A percentile compares a stretch with the other conserved stretches of the same genome.
phyloP scores from a whole-genome alignment of 2,329 filamentous ascomycete genomes.

The Nigrospora osmanthi region DNA sequence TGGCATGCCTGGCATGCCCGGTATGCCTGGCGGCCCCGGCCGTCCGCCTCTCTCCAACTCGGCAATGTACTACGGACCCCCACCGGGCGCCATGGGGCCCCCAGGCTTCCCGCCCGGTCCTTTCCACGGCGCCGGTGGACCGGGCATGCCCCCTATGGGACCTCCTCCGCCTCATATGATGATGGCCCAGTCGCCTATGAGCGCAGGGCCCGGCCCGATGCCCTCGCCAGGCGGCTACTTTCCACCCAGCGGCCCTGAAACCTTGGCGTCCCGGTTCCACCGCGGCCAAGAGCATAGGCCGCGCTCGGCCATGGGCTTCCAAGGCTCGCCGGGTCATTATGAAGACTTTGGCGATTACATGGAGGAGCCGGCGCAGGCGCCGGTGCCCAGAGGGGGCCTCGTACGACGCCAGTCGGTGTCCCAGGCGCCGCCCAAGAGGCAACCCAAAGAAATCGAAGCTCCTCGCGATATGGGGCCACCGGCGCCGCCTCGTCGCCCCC shows the following conservation, averaged over 20 bases:
- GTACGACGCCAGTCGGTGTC: too few species aligned
- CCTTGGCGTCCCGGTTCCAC: conserved; percentile 17
- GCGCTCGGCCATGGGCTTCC: conserved; percentile 32
- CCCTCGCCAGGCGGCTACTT: conserved; percentile 4
- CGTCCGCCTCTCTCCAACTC: conserved; percentile 28
- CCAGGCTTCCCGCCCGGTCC: conserved; percentile 18
- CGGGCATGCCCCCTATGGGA: not conserved
- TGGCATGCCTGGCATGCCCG: not conserved
- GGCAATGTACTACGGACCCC: conserved; percentile 24
- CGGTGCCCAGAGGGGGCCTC: too few species aligned
- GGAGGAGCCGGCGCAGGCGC: too few species aligned
- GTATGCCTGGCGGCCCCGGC: too few species aligned
- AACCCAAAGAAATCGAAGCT: conserved; percentile 27
- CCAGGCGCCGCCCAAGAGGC: conserved; percentile 17
- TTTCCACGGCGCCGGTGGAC: conserved; percentile 5
- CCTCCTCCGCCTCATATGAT: not conserved
- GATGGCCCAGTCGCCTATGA: conserved; percentile 1
- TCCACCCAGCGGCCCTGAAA: conserved; percentile 6
- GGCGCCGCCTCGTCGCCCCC: conserved; percentile 23
- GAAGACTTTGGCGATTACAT: too few species aligned
- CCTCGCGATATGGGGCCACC: conserved; percentile 38
- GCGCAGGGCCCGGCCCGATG: not conserved
- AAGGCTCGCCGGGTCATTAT: conserved; percentile 2
- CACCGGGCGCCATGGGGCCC: conserved; percentile 12
- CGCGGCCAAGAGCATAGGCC: conserved; percentile 15